Base-by-base conservation (phyloP, 192 early-diverging fungal species). In the Rhizophlyctis rosea region DNA sequence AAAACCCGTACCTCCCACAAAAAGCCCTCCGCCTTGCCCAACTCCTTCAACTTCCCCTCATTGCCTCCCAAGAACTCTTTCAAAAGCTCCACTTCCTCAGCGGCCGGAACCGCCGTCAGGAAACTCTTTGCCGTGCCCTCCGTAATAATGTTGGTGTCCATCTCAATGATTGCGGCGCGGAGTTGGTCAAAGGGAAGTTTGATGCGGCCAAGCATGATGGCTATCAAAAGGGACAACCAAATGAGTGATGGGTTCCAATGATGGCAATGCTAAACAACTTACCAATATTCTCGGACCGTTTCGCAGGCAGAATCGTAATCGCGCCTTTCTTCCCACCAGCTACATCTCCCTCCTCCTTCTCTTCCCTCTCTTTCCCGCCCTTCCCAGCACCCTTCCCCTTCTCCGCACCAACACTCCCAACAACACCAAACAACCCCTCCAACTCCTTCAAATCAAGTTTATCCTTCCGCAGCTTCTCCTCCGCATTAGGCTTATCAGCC, bases 271-370 rank as follows among this genome's bases (percentile, higher is more conserved):
- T 13, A 51, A n/a, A n/a, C n/a, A n/a, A 21, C 52, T 61, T 27
- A 55, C 67, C 33, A 9, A 75, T 29, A 74, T 73, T 75, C 39
- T 73, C 75, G n/a, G 33, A 47, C 29, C 71, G 49, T 32, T 72
- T 72, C 21, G 27, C 4, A 32, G 73, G 71, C 28, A 72, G 23
- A n/a, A 72, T 21, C 23, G 64, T 65, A 13, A 74, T 64, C 14
- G 18, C 55, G 29, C 25, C 24, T 34, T 69, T 69, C 52, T 44
- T 50, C 24, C 34, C 23, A 1, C 34, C 3, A 33, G 59, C 23
- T 13, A 61, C n/a, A n/a, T n/a, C n/a, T 54, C 59, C 13, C 53
- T 14, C 28, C 34, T 47, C n/a, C 29, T 13, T 21, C 29, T 33
- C 56, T 32, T 16, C 4, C 56, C 56, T 9, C 32, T 34, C 25